Base-by-base conservation (phyloP, 169 alveolate species). In the Neospora caninum region DNA sequence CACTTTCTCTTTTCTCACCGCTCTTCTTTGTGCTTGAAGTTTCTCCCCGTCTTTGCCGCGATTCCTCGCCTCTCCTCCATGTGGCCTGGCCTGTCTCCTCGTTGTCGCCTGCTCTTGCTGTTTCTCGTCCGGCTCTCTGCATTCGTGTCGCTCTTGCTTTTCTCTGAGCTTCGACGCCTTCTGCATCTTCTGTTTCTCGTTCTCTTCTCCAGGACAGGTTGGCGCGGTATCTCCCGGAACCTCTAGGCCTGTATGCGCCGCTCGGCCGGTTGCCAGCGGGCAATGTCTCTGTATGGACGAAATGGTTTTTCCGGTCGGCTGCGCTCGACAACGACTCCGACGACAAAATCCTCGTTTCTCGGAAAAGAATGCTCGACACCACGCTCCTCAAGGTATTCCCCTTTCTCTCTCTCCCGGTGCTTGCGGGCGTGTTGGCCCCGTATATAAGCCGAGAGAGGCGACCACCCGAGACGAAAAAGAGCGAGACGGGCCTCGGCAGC, bases 211-310 rank as follows among this genome's bases (percentile, higher is more conserved):
- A 82, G 89, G 89, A 82, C 25, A 64, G 89, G 10, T 39, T 82
- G 89, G 89, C 89, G 41, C 43, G 36, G n/a, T 82, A 82, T 29
- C 89, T 82, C 27, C 89, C 89, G 53, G n/a, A 9, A 6, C 64
- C 67, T 4, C 41, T 82, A 9, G 89, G 89, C 0, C 89, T 82
- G 67, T 9, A 41, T 31, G 39, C 67, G 34, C 89, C 20, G 25
- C 7, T 20, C 22, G 69, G 41, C 25, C 89, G 89, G 0, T 67
- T 82, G 34, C 89, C 89, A 6, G 64, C 16, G 4, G 89, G 89
- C 64, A 36, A 82, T 36, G 89, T 42, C 38, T 41, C 89, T 38
- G 54, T 82, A 10, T 82, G 89, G 89, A 82, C 53, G 39, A 82
- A 82, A 67, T 20, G 10, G 69, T 4, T 9, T 13, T 82, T 82